Evolutionary conservation across 148 eudicot species (phyloP).

Genomic region (Rhododendron ferrugineum): DNA sequence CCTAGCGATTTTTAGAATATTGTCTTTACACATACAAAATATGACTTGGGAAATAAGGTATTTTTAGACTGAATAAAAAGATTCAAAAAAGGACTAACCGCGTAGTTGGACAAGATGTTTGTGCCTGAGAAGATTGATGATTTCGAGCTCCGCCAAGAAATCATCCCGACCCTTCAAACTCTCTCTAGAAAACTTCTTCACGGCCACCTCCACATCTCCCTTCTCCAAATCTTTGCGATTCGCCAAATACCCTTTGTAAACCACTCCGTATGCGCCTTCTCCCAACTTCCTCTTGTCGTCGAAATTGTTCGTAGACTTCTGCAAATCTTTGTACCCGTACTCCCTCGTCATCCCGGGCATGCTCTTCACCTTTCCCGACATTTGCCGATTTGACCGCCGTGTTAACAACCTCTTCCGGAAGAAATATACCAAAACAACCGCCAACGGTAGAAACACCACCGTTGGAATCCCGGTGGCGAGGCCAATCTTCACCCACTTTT

Average conservation of each 20-base stretch:
- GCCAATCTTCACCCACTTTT: not conserved
- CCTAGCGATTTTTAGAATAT: no score
- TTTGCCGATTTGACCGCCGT: conserved; percentile 21
- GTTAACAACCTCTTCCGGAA: conserved; percentile 14
- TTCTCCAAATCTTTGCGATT: not conserved
- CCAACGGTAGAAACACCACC: conserved; percentile 13
- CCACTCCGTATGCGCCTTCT: conserved; percentile 77
- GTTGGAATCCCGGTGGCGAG: conserved; percentile 22
- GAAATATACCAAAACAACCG: conserved; percentile 8
- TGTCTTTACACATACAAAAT: no score
- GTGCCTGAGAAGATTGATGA: conserved; percentile 83
- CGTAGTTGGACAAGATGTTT: conserved; percentile 72
- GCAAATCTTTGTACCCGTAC: conserved; percentile 54
- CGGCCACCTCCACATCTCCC: conserved; percentile 64
- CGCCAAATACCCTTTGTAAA: conserved; percentile 47
- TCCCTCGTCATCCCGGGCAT: conserved; percentile 74
- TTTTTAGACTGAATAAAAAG: not conserved
- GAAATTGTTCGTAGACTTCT: conserved; percentile 62
- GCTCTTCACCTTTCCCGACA: conserved; percentile 48
- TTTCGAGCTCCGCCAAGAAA: conserved; percentile 85
- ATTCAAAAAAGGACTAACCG: conserved; percentile 32
- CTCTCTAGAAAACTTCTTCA: conserved; percentile 70
- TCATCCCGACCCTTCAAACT: conserved; percentile 72
- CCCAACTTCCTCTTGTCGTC: conserved; percentile 68
- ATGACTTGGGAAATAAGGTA: not conserved